Conservation (phyloP, 169 alveolate genomes). For the Cytauxzoon felis region DNA sequence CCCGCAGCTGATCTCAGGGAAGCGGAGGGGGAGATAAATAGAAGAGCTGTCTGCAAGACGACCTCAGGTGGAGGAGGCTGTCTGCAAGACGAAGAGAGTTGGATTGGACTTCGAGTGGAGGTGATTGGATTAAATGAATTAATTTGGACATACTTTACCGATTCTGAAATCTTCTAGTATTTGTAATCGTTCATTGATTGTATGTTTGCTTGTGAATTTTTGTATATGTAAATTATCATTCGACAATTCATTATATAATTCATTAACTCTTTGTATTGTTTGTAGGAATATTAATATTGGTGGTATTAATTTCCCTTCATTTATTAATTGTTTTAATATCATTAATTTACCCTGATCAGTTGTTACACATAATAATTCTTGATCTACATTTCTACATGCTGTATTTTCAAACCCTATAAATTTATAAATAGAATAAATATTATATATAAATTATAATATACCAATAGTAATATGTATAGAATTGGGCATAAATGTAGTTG, state of each 20-base stretch:
- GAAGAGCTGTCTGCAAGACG: no score
- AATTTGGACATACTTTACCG: slow-evolving; percentile 36
- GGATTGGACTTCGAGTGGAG: no score
- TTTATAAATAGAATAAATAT: not conserved
- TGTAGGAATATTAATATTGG: slow-evolving; percentile 67
- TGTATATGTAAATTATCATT: slow-evolving; percentile 39
- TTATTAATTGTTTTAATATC: slow-evolving; percentile 64
- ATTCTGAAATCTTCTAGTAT: slow-evolving; percentile 64
- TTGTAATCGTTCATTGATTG: slow-evolving; percentile 59
- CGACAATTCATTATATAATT: slow-evolving; percentile 34
- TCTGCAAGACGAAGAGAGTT: no score
- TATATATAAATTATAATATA: not conserved
- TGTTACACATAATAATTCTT: slow-evolving; percentile 73
- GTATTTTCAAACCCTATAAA: slow-evolving; percentile 17
- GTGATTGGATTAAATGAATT: no score
- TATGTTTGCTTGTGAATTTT: slow-evolving; percentile 28
- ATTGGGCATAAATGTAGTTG: slow-evolving; percentile 28
- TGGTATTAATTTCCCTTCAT: slow-evolving; percentile 65
- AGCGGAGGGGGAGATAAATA: no score
- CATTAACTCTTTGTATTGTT: slow-evolving; percentile 46
- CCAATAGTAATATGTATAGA: slow-evolving; percentile 47
- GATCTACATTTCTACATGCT: slow-evolving; percentile 68
- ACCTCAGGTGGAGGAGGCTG: no score
- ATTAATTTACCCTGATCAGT: slow-evolving; percentile 66
- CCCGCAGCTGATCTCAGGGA: no score